phyloP scores from a whole-genome alignment of 768 basidiomycete species.

The Cystobasidium tubakii region DNA sequence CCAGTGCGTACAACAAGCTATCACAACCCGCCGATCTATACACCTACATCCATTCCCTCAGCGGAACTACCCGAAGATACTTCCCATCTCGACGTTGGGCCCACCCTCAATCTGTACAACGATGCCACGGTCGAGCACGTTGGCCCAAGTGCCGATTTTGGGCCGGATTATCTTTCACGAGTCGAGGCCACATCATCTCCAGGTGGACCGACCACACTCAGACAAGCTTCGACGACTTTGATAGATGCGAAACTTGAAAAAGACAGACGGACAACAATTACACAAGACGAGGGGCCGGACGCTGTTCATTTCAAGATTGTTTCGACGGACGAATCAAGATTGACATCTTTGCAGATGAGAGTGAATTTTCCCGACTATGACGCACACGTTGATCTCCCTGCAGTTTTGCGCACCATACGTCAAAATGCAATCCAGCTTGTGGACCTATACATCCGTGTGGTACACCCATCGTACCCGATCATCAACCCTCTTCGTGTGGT shows the following conservation, averaged over 20 bases:
- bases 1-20: background rate
- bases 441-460: conserved; percentile 8
- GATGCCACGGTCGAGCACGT: conserved; percentile 18
- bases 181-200: background rate
- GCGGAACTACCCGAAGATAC: background rate
- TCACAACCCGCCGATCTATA: background rate
- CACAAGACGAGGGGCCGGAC: conserved; percentile 6
- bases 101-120: conserved; percentile 21
- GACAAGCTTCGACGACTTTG: background rate
- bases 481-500: conserved; percentile 10
- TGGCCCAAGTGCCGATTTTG: conserved; percentile 7
- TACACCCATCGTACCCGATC: conserved; percentile 10
- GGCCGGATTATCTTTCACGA: background rate
- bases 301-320: conserved; percentile 21
- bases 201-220: background rate
- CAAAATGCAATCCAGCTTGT: background rate
- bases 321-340: background rate
- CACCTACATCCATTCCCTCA: background rate
- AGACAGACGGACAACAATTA: background rate
- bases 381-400: background rate
- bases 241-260: background rate
- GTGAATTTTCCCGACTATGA: conserved; percentile 8
- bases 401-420: background rate
- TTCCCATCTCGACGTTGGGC: background rate
- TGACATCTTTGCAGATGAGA: background rate